Evolutionary conservation across 148 eudicot species (phyloP), one percentile per base, ranked within the genome.

Genomic region (Pouteria glomerata): DNA sequence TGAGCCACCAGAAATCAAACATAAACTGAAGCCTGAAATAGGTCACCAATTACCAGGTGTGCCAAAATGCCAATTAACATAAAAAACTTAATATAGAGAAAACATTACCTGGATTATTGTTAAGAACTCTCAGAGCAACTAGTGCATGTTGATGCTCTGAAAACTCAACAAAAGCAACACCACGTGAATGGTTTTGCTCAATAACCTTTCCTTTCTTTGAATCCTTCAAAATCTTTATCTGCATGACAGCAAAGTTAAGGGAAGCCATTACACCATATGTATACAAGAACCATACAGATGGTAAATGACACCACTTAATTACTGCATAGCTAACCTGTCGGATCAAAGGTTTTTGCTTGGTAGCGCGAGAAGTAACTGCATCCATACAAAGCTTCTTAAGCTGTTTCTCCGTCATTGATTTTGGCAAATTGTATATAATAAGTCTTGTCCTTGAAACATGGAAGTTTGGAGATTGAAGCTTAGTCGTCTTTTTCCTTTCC

Each of bases 61-160:
- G 18, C 63, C 57, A 30, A 67, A 30, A 48, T 30, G 27, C 33
- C 53, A 33, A 37, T 34, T 6, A 15, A 55, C 2, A 65, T 14
- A 31, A 16, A 53, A n/a, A 37, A 12, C 10, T 24, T 42, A 44
- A 48, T 53, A 56, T 47, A 37, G 14, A 56, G 57, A 60, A 48
- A 7, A 59, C 19, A 41, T 56, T 88, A 91, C 99, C 99, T 63
- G 99, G 99, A 87, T 91, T 95, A 69, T 95, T 95, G 71, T 95
- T 95, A 21, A 95, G 96, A 80, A 88, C 99, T 83, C 99, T 85
- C 63, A 91, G 77, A 69, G 97, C 89, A 70, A 95, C 93, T 51
- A 95, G 96, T 30, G 99, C 99, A 85, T 95, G 99, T 77, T 95
- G 85, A 82, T 95, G 99, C 79, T 95, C 97, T 7, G 86, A 75